Conservation (phyloP, 2,329 filamentous ascomycete genomes). For the Neofusicoccum kwambonambiense region DNA sequence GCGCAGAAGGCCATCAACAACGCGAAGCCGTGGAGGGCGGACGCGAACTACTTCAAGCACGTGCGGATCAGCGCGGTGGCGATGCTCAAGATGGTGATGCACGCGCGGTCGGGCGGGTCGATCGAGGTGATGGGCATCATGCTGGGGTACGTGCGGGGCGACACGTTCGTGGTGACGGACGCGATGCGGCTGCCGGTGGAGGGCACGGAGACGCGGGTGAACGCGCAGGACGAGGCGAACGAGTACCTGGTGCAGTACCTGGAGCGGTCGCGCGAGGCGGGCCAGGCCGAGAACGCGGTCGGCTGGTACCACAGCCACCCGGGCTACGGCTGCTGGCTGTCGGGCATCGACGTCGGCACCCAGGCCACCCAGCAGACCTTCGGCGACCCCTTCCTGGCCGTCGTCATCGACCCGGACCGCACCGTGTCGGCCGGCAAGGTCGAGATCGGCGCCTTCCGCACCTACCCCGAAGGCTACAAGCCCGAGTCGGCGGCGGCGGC, state of each 20-base stretch:
- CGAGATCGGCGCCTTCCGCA: conserved; percentile 95
- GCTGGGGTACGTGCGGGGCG: conserved; percentile 86
- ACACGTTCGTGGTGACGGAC: conserved; percentile 89
- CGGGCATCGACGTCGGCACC: conserved; percentile 90
- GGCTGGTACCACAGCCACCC: conserved; percentile 99
- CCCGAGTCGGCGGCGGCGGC: conserved; percentile 18
- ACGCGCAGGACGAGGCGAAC: conserved; percentile 92
- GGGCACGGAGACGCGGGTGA: conserved; percentile 96
- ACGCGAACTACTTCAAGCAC: conserved; percentile 86
- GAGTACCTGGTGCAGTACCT: conserved; percentile 94
- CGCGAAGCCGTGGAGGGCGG: conserved; percentile 70
- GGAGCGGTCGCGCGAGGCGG: conserved; percentile 69
- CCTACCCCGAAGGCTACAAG: conserved; percentile 71
- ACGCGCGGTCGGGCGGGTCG: conserved; percentile 88
- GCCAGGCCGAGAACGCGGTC: conserved; percentile 85
- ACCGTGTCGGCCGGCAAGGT: conserved; percentile 94
- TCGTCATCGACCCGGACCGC: conserved; percentile 94
- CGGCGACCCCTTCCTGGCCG: conserved; percentile 87
- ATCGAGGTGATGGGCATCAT: conserved; percentile 98
- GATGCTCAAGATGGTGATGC: conserved; percentile 98
- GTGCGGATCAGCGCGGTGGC: conserved; percentile 93
- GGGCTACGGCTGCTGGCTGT: conserved; percentile 97
- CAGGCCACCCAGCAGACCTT: conserved; percentile 82
- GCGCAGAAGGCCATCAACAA: conserved; percentile 66
- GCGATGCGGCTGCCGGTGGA: conserved; percentile 92